Evolutionary conservation across 306 rosid species (phyloP).

Genomic region (Castanea crenata): DNA sequence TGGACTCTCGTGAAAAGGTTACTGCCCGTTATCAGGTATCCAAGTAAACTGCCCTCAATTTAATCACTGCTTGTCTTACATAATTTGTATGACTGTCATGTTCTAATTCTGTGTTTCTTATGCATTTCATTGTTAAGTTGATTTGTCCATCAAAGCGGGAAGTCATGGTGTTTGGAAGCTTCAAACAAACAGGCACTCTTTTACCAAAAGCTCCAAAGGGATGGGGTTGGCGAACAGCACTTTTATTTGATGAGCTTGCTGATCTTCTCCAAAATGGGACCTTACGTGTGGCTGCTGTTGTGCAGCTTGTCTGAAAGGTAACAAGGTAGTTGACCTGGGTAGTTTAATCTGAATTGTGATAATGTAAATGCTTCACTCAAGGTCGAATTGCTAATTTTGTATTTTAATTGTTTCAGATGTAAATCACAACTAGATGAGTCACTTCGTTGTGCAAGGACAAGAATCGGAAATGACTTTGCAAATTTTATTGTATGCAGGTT

Average conservation of each 20-base stretch:
- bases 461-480: not conserved
- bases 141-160: conserved; percentile 94
- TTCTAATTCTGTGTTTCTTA: conserved; percentile 19
- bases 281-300: conserved; percentile 80
- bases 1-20: conserved; percentile 81
- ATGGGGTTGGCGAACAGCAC: conserved; percentile 99
- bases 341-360: not conserved
- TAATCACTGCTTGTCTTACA: not conserved
- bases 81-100: not conserved
- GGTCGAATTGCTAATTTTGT: conserved; percentile 2
- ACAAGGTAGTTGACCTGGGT: conserved; percentile 17
- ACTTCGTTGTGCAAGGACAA: not conserved
- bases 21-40: conserved; percentile 95
- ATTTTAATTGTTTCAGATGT: conserved; percentile 7
- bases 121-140: conserved; percentile 45
- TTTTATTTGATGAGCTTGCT: conserved; percentile 77
- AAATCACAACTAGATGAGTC: conserved; percentile 1
- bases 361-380: conserved; percentile 14
- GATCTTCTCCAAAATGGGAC: conserved; percentile 94
- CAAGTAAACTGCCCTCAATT: conserved; percentile 15
- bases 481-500: not conserved
- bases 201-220: conserved; percentile 97
- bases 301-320: conserved; percentile 71
- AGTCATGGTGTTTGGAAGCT: conserved; percentile 86
- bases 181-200: conserved; percentile 92